phyloP scores from a whole-genome alignment of 148 eudicot species.

The Mesembryanthemum crystallinum region DNA sequence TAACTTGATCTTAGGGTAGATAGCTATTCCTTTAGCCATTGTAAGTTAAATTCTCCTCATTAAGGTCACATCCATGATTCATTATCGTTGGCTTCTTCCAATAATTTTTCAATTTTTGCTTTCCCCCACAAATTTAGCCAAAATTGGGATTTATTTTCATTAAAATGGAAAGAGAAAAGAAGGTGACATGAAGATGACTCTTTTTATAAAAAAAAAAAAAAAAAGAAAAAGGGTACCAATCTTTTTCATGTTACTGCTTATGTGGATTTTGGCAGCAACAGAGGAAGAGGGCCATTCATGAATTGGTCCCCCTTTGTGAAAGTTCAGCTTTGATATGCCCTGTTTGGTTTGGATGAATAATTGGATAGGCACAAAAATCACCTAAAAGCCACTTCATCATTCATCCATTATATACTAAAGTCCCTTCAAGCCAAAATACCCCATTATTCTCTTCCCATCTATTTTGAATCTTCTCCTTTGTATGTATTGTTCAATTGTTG shows the following conservation, averaged over 20 bases:
- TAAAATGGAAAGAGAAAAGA: neutral
- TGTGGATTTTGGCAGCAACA: slow-evolving; percentile 15
- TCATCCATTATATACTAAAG: no score
- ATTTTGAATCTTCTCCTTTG: no score
- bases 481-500: no score
- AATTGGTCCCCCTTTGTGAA: slow-evolving; percentile 9
- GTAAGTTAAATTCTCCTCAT: neutral
- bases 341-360: no score
- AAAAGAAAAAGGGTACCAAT: slow-evolving; percentile 9
- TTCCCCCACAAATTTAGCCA: neutral
- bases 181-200: slow-evolving; percentile 10
- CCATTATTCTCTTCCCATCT: no score
- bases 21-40: no score
- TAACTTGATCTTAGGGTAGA: no score
- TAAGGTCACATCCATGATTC: neutral
- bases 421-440: no score
- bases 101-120: neutral
- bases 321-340: no score
- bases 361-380: no score
- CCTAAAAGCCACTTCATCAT: no score
- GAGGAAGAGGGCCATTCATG: slow-evolving; percentile 14
- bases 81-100: neutral
- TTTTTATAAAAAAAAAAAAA: no score
- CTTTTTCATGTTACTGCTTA: neutral
- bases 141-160: neutral